Percentiles rank a stretch among this genome's conserved stretches.
Conservation (phyloP, 179 eudicot genomes). For the Spergularia azorica region DNA sequence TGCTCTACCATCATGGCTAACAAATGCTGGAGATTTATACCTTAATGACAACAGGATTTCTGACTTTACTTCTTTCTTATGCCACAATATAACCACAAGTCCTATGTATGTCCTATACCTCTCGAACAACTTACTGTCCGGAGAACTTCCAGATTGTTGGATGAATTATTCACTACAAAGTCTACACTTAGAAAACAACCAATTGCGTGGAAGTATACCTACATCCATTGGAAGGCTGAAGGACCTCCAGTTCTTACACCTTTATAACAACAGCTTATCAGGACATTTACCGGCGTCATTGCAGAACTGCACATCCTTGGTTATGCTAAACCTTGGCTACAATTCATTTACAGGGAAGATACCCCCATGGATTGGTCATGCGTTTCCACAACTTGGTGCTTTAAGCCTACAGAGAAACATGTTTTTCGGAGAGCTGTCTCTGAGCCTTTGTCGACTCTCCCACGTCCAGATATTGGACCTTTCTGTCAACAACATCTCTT, state of each 20-base stretch:
- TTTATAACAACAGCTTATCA: slow-evolving; percentile 30
- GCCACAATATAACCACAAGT: background rate
- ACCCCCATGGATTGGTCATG: slow-evolving; percentile 31
- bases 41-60: slow-evolving; percentile 34
- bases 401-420: slow-evolving; percentile 29
- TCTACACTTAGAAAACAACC: slow-evolving; percentile 8
- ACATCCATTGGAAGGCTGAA: slow-evolving; percentile 13
- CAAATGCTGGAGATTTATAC: background rate
- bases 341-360: slow-evolving; percentile 35
- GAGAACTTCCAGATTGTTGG: background rate
- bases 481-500: background rate
- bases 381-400: background rate
- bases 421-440: slow-evolving; percentile 15
- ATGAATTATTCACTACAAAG: background rate
- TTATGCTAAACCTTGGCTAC: slow-evolving; percentile 26
- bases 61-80: slow-evolving; percentile 17
- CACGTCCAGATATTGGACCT: background rate
- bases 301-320: slow-evolving; percentile 27
- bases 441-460: too few species aligned
- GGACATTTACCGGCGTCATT: slow-evolving; percentile 34
- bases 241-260: slow-evolving; percentile 11
- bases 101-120: slow-evolving; percentile 26
- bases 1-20: slow-evolving; percentile 16
- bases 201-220: slow-evolving; percentile 32
- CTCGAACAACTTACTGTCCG: slow-evolving; percentile 31